Base-by-base conservation (phyloP, 495 filamentous ascomycete species). In the Lentithecium fluviatile region DNA sequence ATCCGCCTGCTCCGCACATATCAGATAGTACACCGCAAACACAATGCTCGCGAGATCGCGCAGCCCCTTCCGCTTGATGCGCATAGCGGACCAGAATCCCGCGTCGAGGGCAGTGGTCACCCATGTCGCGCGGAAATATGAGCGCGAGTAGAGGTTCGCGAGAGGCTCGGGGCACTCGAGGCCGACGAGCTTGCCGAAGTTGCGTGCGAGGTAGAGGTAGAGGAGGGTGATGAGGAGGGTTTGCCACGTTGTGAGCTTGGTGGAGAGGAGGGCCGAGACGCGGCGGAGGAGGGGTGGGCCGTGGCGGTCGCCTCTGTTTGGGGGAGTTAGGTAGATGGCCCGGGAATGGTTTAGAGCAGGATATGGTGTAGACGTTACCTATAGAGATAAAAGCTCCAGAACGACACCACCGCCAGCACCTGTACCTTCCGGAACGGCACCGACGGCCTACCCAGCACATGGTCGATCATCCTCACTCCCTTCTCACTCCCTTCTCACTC, bases 71-170 rank as follows among this genome's bases (percentile, higher is more conserved):
- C 79, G 82, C 46, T 81, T 82, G 50, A 98, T 88, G 54, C 84
- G 87, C 94, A 98, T 98, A 5, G 94, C 95, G 0, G 91, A 95
- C 94, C 94, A 98, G 73, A 96, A 98, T 0, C 94, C 94, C 10
- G 94, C 94, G 71, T 98, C 94, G 56, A 98, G 73, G 0, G 90
- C 94, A 0, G 94, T 98, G 38, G 93, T 87, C 21, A 96, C 84
- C 94, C 93, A 97, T 77, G 94, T 97, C 68, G 94, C 95, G 47
- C 95, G 86, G 75, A 97, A 98, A 76, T 95, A 98, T n/a, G 88
- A 85, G 45, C 90, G 80, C 45, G 87, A 89, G 75, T 98, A 98
- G 67, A 97, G 86, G 71, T 96, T 96, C 50, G 91, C 88, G 64
- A 98, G 78, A 20, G 94, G 94, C 58, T 98, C 94, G 13, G 94